These are phyloP conservation scores for Dothistroma septosporum DNA, from an alignment of 2,329 filamentous ascomycete genomes.

Conservation along the genomic window DNA sequence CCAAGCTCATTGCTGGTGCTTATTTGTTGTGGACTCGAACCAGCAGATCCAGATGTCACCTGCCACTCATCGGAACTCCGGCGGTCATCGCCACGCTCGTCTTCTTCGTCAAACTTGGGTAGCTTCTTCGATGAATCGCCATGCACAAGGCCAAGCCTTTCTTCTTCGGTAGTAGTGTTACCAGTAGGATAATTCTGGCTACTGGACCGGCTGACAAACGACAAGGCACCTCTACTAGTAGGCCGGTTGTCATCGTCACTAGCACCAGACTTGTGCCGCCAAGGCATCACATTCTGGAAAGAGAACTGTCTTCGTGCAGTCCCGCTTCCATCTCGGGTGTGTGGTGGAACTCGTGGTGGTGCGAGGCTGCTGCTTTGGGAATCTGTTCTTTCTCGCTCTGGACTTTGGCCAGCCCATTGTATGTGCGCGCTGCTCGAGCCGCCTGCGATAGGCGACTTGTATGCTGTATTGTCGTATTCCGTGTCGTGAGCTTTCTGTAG, in stretches of 20 bases:
- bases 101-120: slow-evolving; percentile 18
- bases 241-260: slow-evolving; percentile 29
- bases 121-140: slow-evolving; percentile 29
- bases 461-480: slow-evolving; percentile 47
- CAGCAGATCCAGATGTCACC: slow-evolving; percentile 26
- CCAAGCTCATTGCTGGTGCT: slow-evolving; percentile 26
- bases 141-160: slow-evolving; percentile 36
- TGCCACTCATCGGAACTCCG: slow-evolving; percentile 34
- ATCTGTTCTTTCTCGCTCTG: slow-evolving; percentile 39
- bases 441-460: slow-evolving; percentile 36
- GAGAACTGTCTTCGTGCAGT: slow-evolving; percentile 78
- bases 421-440: slow-evolving; percentile 41
- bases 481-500: slow-evolving; percentile 46
- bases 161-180: slow-evolving; percentile 34
- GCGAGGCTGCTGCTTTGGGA: slow-evolving; percentile 43
- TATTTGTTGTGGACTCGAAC: slow-evolving; percentile 27
- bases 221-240: slow-evolving; percentile 33
- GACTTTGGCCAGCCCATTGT: slow-evolving; percentile 44
- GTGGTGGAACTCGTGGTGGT: slow-evolving; percentile 58
- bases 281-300: slow-evolving; percentile 77
- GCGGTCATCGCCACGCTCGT: slow-evolving; percentile 8
- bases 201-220: slow-evolving; percentile 30
- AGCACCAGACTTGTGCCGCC: slow-evolving; percentile 44
- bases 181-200: slow-evolving; percentile 21
- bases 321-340: slow-evolving; percentile 38